Base-by-base conservation (phyloP, 495 filamentous ascomycete species). In the Trichoderma orchidacearum region DNA sequence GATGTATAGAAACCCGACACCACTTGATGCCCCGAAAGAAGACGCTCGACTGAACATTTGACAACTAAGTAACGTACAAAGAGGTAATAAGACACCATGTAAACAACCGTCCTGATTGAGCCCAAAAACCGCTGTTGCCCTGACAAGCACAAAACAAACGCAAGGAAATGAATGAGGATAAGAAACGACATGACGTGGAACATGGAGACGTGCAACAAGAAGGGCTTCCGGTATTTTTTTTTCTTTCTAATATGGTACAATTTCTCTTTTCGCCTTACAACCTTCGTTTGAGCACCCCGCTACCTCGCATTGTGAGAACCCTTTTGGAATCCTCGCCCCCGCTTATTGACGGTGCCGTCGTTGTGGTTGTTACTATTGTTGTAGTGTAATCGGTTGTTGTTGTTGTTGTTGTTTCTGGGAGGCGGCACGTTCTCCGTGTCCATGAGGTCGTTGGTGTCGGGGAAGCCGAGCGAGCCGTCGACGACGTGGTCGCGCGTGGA, bases 381-480 rank as follows among this genome's bases (percentile, higher is more conserved):
- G 51, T 57, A 75, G 58, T 34, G 70, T 28, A 35, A 56, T 63
- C 58, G 77, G 75, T 54, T 48, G 41, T 13, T 79, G 75, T 54
- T 48, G 41, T 13, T 48, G 18, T 23, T 13, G 18, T 9, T 25
- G 13, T 17, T 45, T 45, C 13, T 9, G 6, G 41, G 27, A 9
- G 41, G 41, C 21, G 41, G 41, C 41, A 48, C 21, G 41, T 48
- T 48, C 5, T 48, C 41, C 21, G 18, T 48, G 41, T 25, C 41
- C 21, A 48, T 48, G 21, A 48, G 41, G 41, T 48, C 41, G 21
- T 77, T 78, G n/a, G 70, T 68, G 55, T 81, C 74, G 9, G 71
- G 72, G 58, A 85, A 85, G 1, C 83, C 85, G 61, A 79, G 76
- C 12, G 72, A 76, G 12, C 83, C 85, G 59, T 86, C 81, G 31